These are phyloP conservation scores for Akanthomyces lecanii DNA, from an alignment of 2,329 filamentous ascomycete genomes.

Conservation along the genomic window DNA sequence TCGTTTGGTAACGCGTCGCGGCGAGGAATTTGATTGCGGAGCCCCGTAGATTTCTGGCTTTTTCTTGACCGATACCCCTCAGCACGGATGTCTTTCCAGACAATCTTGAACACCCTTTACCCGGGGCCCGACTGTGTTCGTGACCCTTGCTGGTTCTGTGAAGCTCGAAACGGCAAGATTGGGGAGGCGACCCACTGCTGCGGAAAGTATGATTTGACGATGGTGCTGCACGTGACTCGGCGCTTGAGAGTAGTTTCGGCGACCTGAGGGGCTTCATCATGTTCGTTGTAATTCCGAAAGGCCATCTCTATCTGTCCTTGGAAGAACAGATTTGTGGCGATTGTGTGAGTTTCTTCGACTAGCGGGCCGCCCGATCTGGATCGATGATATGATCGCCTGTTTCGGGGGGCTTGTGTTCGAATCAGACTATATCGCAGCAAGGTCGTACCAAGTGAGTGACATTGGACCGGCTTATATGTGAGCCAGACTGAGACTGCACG, in stretches of 20 bases:
- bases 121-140: background rate
- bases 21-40: background rate
- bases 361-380: background rate
- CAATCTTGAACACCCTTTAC: background rate
- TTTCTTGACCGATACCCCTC: background rate
- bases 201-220: conserved; percentile 13
- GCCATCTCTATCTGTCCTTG: conserved; percentile 7
- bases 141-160: background rate
- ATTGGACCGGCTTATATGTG: conserved; percentile 11
- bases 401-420: background rate
- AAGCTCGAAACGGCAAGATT: conserved; percentile 15
- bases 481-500: conserved; percentile 10
- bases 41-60: background rate
- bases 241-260: conserved; percentile 16
- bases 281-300: conserved; percentile 5
- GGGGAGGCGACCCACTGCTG: conserved; percentile 8
- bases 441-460: conserved; percentile 17
- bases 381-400: background rate
- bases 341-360: background rate
- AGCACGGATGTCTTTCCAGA: background rate
- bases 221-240: conserved; percentile 11
- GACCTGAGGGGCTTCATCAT: conserved; percentile 17
- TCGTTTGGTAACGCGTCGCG: background rate
- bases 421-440: conserved; percentile 2
- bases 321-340: background rate